Evolutionary conservation across 768 basidiomycete genomes (phyloP).

Genomic region (Glaciozyma martinii): DNA sequence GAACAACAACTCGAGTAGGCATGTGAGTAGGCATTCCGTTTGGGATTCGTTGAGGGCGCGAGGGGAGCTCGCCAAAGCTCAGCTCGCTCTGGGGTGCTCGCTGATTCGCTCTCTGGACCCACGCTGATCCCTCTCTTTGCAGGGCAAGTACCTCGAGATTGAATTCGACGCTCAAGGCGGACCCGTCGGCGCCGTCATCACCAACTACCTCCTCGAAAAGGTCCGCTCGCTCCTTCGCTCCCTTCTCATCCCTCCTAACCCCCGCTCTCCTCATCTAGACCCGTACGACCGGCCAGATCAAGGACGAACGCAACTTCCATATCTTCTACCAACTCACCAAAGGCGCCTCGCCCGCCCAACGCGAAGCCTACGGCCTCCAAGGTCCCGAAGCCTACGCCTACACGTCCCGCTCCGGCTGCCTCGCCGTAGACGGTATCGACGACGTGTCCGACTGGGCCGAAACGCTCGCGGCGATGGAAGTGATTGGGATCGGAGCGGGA

Average conservation of each 20-base stretch:
- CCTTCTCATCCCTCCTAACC: neutral
- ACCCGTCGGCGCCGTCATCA: conserved; percentile 95
- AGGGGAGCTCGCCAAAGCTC: neutral
- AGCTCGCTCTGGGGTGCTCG: neutral
- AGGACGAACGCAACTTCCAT: conserved; percentile 93
- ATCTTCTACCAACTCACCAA: conserved; percentile 99
- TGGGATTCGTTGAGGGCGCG: neutral
- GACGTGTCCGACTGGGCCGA: conserved; percentile 79
- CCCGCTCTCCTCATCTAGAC: conserved; percentile 32
- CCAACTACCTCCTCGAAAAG: conserved; percentile 96
- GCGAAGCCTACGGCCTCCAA: conserved; percentile 88
- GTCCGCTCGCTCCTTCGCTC: conserved; percentile 46
- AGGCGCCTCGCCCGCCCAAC: conserved; percentile 76
- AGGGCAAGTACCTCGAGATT: conserved; percentile 99
- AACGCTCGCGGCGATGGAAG: conserved; percentile 88
- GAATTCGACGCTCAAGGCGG: conserved; percentile 93
- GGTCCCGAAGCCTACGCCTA: conserved; percentile 93
- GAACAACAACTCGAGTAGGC: conserved; percentile 97
- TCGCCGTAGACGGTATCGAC: conserved; percentile 82
- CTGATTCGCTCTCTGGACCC: neutral
- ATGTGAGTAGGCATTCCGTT: conserved; percentile 53
- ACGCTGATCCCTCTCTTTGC: neutral
- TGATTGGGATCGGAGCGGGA: conserved; percentile 71
- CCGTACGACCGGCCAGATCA: conserved; percentile 84
- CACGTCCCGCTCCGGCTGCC: conserved; percentile 81